Conservation (phyloP, 2,329 filamentous ascomycete genomes). For the Colletotrichum phormii region DNA sequence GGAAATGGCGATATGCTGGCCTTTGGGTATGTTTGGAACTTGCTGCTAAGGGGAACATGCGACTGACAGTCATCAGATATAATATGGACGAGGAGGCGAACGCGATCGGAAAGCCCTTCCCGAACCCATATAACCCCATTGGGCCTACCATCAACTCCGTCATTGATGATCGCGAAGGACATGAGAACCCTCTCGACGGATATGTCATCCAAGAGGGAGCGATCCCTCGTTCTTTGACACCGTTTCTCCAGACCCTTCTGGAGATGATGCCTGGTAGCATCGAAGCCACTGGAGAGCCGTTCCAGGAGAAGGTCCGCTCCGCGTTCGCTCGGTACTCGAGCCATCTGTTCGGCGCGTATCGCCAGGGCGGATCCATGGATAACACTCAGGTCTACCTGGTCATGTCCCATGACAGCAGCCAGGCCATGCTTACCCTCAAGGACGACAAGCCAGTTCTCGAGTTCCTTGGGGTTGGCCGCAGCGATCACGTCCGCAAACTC, state of each 20-base stretch:
- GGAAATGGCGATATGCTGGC: slow-evolving; percentile 75
- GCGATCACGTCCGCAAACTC: slow-evolving; percentile 64
- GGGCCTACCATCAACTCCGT: slow-evolving; percentile 73
- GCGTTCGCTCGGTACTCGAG: slow-evolving; percentile 62
- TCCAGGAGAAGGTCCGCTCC: slow-evolving; percentile 57
- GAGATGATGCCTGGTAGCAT: slow-evolving; percentile 63
- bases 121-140: slow-evolving; percentile 62
- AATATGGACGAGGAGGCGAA: slow-evolving; percentile 69
- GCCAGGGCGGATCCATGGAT: slow-evolving; percentile 64
- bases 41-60: neutral
- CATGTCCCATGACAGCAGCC: slow-evolving; percentile 76
- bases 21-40: slow-evolving; percentile 61
- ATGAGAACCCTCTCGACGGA: slow-evolving; percentile 67
- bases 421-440: slow-evolving; percentile 69
- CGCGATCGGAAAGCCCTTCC: slow-evolving; percentile 62
- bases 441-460: slow-evolving; percentile 70
- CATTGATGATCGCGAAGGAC: slow-evolving; percentile 67
- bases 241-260: slow-evolving; percentile 67
- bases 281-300: slow-evolving; percentile 49
- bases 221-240: slow-evolving; percentile 67
- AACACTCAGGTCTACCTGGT: slow-evolving; percentile 73
- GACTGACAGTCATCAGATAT: slow-evolving; percentile 55
- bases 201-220: slow-evolving; percentile 74
- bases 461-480: slow-evolving; percentile 69
- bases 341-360: slow-evolving; percentile 70